These are phyloP conservation scores for Apiotrichum gamsii DNA, from an alignment of 1,284 basidiomycete species.

Conservation along the genomic window DNA sequence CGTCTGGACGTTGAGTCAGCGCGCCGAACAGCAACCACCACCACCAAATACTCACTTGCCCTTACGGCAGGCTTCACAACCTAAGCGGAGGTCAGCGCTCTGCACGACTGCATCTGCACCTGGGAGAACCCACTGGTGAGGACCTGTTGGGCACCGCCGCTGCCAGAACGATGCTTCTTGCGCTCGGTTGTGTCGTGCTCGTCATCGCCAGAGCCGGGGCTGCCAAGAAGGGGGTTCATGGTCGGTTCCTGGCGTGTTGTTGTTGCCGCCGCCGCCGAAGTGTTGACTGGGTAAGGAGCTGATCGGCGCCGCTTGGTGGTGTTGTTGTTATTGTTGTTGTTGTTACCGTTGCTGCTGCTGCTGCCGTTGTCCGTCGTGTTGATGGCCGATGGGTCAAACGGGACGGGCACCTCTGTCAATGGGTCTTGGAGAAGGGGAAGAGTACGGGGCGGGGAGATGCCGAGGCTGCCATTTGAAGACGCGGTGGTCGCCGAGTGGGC, in stretches of 20 bases:
- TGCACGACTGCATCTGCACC: too few species aligned
- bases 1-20: conserved; percentile 34
- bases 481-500: too few species aligned
- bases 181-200: neutral
- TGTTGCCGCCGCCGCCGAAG: neutral
- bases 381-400: too few species aligned
- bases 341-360: too few species aligned
- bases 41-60: conserved; percentile 24
- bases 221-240: neutral
- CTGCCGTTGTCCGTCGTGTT: too few species aligned
- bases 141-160: neutral
- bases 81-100: too few species aligned
- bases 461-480: too few species aligned
- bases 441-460: too few species aligned
- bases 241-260: too few species aligned
- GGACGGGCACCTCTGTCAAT: too few species aligned
- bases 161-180: neutral
- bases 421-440: too few species aligned
- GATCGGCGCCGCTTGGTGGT: neutral
- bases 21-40: neutral
- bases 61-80: conserved; percentile 33
- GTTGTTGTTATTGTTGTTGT: too few species aligned
- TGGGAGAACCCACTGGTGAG: conserved; percentile 7
- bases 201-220: neutral
- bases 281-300: neutral